Evolutionary conservation across 129 eudicot species (phyloP), one percentile per base, ranked within the genome.

Genomic region (Flaveria sonorensis): DNA sequence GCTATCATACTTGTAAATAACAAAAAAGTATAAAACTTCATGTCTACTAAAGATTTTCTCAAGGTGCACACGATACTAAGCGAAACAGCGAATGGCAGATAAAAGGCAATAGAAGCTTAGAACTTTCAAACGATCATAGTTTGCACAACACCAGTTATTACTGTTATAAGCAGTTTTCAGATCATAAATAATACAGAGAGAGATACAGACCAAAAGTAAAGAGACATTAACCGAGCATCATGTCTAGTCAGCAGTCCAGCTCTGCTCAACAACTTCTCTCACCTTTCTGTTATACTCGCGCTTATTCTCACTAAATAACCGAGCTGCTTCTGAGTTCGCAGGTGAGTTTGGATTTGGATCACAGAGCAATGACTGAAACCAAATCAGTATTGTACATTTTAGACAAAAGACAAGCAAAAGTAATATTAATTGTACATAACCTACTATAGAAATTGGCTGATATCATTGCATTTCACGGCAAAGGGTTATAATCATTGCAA

Each of bases 271-370:
- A 75, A 90, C 86, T 71, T 90, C 96, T 72, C 91, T 77, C 20
- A 90, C 96, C 74, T 84, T 90, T 47, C 93, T 88, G 81, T 90
- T 90, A 52, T 90, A 90, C 71, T 90, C 96, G 4, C 96, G 93
- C 81, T 90, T 90, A 53, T 86, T 90, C 82, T 90, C 96, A 79
- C 89, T 90, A 80, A 88, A 90, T 82, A 90, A 47, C 63, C 96
- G 86, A 9, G 96, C 96, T 45, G 96, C 96, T 86, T 90, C 96
- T 46, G 96, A 90, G 73, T 90, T 90, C 46, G 96, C 96, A 7
- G 96, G 96, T 57, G 96, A 90, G 78, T 90, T 90, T 14, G 96
- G 96, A 78, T 90, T 90, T 55, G 96, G 96, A 70, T 90, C 96
- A 59, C 93, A 90, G 40, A 90, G 87, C 80, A 90, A 66, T 15